Conservation (phyloP, 2,329 filamentous ascomycete species). For the Xylaria digitata region DNA sequence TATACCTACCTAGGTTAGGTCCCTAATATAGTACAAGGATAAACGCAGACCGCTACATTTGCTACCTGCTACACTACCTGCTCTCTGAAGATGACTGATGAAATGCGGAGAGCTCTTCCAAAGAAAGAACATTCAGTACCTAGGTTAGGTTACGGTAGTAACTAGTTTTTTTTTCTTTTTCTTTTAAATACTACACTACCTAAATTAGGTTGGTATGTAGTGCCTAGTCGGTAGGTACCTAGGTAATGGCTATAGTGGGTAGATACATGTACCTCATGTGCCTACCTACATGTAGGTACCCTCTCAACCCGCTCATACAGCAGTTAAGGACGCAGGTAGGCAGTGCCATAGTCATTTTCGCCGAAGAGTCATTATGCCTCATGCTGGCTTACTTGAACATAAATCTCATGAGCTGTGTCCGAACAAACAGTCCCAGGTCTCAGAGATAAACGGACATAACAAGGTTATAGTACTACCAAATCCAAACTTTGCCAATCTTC, state of each 20-base stretch:
- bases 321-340: background rate
- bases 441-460: background rate
- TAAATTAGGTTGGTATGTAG: too few species aligned
- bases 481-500: background rate
- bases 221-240: too few species aligned
- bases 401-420: background rate
- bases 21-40: too few species aligned
- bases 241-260: background rate
- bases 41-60: constrained; percentile 30
- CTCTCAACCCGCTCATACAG: background rate
- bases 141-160: too few species aligned
- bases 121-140: too few species aligned
- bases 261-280: background rate
- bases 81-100: background rate
- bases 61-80: background rate
- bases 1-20: too few species aligned
- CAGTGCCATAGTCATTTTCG: constrained; percentile 15
- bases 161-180: too few species aligned
- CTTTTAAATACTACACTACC: too few species aligned
- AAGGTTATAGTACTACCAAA: background rate
- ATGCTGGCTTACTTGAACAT: constrained; percentile 6
- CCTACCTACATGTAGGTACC: background rate
- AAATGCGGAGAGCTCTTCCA: constrained; percentile 10
- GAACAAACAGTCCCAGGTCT: background rate
- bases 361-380: constrained; percentile 33